Percentiles rank a stretch among this genome's conserved stretches.
phyloP scores from a whole-genome alignment of 2,329 filamentous ascomycete species.

The Remersonia thermophila region DNA sequence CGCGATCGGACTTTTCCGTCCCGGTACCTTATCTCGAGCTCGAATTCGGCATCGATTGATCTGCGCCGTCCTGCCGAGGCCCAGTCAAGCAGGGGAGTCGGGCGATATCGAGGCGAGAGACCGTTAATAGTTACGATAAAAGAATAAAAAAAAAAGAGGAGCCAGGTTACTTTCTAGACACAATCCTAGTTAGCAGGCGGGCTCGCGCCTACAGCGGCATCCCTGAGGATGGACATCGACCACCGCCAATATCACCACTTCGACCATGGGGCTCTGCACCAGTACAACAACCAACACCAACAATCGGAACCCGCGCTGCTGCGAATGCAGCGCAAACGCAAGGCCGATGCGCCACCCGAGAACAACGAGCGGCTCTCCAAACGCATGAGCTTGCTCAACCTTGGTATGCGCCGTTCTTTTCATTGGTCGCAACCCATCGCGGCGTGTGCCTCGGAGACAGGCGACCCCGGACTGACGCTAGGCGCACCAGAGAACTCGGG shows the following conservation, averaged over 20 bases:
- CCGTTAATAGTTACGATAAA: too few species aligned
- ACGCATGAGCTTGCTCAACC: constrained; percentile 66
- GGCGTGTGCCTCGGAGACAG: constrained; percentile 3
- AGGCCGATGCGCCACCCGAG: constrained; percentile 40
- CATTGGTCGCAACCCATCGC: constrained; percentile 3
- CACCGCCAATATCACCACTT: constrained; percentile 1
- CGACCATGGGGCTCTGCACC: too few species aligned
- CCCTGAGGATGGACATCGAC: constrained; percentile 12
- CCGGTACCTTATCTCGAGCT: too few species aligned
- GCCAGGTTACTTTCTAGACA: constrained; percentile 6
- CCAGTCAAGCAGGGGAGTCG: too few species aligned
- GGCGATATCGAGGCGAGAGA: too few species aligned
- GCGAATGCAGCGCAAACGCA: constrained; percentile 37
- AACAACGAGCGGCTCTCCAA: constrained; percentile 69
- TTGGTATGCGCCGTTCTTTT: constrained; percentile 43
- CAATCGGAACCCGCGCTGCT: too few species aligned
- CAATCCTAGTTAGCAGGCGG: too few species aligned
- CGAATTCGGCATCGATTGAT: too few species aligned
- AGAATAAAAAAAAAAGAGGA: constrained; percentile 6
- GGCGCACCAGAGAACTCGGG: constrained; percentile 43
- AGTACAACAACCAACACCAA: constrained; percentile 5
- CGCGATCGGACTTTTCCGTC: too few species aligned
- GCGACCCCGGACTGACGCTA: constrained; percentile 9
- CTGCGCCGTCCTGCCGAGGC: too few species aligned
- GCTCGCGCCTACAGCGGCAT: constrained; percentile 3